Conservation (phyloP, 257 asterid species). For the Capsicum pubescens region DNA sequence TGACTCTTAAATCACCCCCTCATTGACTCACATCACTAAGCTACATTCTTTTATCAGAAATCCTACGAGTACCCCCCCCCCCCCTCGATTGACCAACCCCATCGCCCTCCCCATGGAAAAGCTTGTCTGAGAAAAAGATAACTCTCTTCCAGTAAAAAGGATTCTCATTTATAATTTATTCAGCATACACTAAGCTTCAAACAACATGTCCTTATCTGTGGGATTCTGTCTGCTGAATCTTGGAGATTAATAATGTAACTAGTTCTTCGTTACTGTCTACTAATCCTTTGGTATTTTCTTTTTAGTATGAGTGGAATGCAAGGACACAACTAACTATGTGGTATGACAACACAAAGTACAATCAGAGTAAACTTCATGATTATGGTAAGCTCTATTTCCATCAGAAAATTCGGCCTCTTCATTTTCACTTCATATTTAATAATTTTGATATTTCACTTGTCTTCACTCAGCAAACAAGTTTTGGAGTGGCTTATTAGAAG, state of each 20-base stretch:
- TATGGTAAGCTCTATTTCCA: conserved; percentile 55
- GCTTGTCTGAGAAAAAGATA: neutral
- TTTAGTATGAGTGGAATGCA: conserved; percentile 95
- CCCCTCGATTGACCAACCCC: neutral
- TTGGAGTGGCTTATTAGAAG: conserved; percentile 83
- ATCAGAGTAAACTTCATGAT: conserved; percentile 88
- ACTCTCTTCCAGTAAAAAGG: neutral
- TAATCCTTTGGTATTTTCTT: neutral
- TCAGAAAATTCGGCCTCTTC: conserved; percentile 3
- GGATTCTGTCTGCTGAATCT: neutral
- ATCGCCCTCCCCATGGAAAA: neutral
- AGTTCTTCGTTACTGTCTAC: neutral
- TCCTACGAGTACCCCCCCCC: neutral
- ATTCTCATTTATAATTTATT: neutral
- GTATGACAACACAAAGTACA: conserved; percentile 69
- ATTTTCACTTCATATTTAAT: neutral
- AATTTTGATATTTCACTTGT: conserved; percentile 13
- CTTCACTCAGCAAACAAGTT: conserved; percentile 79
- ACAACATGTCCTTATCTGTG: neutral
- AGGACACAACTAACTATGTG: conserved; percentile 98
- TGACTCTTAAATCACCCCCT: neutral
- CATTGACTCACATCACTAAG: neutral
- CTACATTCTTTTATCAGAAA: neutral
- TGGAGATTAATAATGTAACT: neutral
- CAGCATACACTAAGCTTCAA: neutral